These are phyloP conservation scores for Apiospora koreana DNA, from an alignment of 2,329 filamentous ascomycete species.

Conservation along the genomic window DNA sequence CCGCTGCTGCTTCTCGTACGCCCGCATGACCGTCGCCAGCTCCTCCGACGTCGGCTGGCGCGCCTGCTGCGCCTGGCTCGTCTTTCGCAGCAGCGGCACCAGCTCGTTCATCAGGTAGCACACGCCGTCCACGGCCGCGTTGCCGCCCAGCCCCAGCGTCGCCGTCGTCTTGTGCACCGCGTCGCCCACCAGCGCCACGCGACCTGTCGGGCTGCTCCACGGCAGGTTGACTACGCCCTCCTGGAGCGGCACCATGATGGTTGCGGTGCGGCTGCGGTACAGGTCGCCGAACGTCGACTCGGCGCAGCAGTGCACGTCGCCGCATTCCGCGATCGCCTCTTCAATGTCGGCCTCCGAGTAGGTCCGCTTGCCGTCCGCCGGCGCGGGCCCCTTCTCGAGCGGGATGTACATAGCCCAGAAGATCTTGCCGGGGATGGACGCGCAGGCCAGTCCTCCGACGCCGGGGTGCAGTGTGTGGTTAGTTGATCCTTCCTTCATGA, in stretches of 20 bases:
- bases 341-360: conserved; percentile 19
- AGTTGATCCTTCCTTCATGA: neutral
- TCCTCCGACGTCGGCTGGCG: conserved; percentile 17
- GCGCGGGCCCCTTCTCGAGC: neutral
- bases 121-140: conserved; percentile 19
- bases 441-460: neutral
- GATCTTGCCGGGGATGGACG: neutral
- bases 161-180: conserved; percentile 22
- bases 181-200: conserved; percentile 21
- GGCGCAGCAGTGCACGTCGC: conserved; percentile 18
- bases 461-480: neutral
- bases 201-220: conserved; percentile 19
- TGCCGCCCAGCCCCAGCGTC: conserved; percentile 21
- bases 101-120: conserved; percentile 20
- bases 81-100: conserved; percentile 18
- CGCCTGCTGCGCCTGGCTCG: too few relatives aligned
- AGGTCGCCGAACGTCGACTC: conserved; percentile 24
- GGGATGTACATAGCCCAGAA: conserved; percentile 6
- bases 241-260: conserved; percentile 20
- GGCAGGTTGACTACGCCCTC: conserved; percentile 18
- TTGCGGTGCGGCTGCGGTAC: conserved; percentile 17
- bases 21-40: conserved; percentile 18
- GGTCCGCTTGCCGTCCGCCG: neutral
- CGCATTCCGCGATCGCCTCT: conserved; percentile 16
- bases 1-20: conserved; percentile 23